Conservation (phyloP, 2,329 filamentous ascomycete genomes). For the Ascomycota sp. region DNA sequence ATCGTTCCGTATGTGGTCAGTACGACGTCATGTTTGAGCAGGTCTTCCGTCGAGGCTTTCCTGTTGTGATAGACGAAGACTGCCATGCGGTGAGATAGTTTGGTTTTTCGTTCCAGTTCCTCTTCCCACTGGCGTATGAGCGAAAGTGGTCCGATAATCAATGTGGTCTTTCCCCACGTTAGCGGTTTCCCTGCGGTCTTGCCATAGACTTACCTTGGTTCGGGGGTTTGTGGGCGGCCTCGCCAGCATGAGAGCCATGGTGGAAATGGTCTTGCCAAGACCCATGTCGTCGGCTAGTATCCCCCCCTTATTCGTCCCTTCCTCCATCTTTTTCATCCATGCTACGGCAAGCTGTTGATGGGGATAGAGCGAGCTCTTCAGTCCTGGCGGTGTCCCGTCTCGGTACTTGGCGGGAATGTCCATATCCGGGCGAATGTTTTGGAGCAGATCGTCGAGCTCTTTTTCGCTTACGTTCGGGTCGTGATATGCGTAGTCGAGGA, state of each 20-base stretch:
- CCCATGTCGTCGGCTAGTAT: constrained; percentile 91
- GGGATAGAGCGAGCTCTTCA: constrained; percentile 51
- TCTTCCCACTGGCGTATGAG: constrained; percentile 69
- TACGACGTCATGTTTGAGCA: constrained; percentile 54
- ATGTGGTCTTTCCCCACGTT: constrained; percentile 41
- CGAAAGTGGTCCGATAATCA: constrained; percentile 65
- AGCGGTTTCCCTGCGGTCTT: constrained; percentile 6
- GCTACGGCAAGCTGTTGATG: constrained; percentile 69
- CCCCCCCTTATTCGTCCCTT: constrained; percentile 60
- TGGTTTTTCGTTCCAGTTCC: constrained; percentile 55
- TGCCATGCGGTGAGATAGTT: constrained; percentile 33
- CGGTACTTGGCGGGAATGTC: constrained; percentile 40
- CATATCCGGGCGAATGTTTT: constrained; percentile 54
- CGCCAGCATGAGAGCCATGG: constrained; percentile 54
- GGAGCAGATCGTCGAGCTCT: constrained; percentile 48
- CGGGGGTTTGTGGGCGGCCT: constrained; percentile 30
- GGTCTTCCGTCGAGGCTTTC: constrained; percentile 37
- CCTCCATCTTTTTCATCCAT: constrained; percentile 72
- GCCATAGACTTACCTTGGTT: constrained; percentile 13
- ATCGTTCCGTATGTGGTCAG: constrained; percentile 78
- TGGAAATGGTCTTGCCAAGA: constrained; percentile 73
- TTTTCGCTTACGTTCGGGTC: constrained; percentile 25
- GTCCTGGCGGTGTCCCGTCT: constrained; percentile 46
- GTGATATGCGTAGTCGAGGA: constrained; percentile 15
- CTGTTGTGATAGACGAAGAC: constrained; percentile 54